phyloP scores from a whole-genome alignment of 2,329 filamentous ascomycete species.

The Magnaporthiopsis rhizophila region DNA sequence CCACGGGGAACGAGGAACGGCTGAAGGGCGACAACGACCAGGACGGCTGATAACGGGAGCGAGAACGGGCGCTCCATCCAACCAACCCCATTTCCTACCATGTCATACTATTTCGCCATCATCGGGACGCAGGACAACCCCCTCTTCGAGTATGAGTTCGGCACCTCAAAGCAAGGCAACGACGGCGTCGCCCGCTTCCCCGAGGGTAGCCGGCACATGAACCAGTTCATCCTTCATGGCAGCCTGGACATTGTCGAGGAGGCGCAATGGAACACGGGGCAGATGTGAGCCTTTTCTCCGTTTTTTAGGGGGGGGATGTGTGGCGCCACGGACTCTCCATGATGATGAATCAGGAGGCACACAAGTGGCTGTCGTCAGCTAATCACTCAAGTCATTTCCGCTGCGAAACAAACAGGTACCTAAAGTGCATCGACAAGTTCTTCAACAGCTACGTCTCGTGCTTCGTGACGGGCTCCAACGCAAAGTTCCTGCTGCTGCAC shows the following conservation, averaged over 20 bases:
- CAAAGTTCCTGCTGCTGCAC: conserved; percentile 90
- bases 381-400: conserved; percentile 9
- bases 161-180: conserved; percentile 90
- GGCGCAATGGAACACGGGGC: conserved; percentile 81
- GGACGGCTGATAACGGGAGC: conserved; percentile 6
- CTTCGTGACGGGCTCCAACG: conserved; percentile 86
- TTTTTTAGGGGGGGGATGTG: neutral
- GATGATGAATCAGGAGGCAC: too few species aligned
- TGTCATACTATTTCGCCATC: conserved; percentile 99
- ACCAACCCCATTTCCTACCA: conserved; percentile 28
- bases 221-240: conserved; percentile 95
- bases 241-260: conserved; percentile 94
- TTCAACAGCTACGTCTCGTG: conserved; percentile 92
- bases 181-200: conserved; percentile 86
- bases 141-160: conserved; percentile 94
- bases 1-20: too few species aligned
- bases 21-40: neutral
- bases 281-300: conserved; percentile 52
- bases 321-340: too few species aligned
- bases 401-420: conserved; percentile 54
- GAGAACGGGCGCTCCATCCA: conserved; percentile 17
- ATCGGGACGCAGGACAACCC: conserved; percentile 93
- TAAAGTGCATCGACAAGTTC: conserved; percentile 95
- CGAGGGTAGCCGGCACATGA: conserved; percentile 84
- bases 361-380: neutral